Base-by-base conservation (phyloP, 2,329 filamentous ascomycete genomes). In the Apiospora saccharicola region DNA sequence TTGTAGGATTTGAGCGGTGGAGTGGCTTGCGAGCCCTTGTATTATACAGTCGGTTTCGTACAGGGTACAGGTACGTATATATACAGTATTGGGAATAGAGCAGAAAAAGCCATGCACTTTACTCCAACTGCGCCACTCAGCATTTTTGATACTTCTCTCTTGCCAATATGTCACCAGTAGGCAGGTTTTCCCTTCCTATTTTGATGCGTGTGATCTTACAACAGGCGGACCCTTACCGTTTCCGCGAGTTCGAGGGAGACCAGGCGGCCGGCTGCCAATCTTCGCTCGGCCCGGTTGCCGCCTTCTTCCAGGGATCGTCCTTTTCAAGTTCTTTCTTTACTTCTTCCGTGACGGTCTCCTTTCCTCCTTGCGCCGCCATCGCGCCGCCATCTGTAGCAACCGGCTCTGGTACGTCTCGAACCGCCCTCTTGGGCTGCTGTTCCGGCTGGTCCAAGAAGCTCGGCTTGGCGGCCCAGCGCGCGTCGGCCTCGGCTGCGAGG, bases 211-310 rank as follows among this genome's bases (percentile, higher is more conserved):
- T 71, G 41, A 2, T 64, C 57, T 64, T 64, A 64, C 57, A 64
- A 24, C 57, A 14, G n/a, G 0, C 67, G 64, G 71, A 22, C 34
- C 67, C n/a, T 80, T 78, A 83, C 73, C 80, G 77, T 76, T 82
- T 84, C 43, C 80, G 68, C 30, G 78, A 72, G n/a, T 84, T 75
- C 2, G 81, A 80, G 4, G 90, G 90, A 6, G 80, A 83, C 92
- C 92, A 94, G 3, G 89, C 83, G 68, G 88, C 79, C 0, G 92
- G 92, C 80, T 93, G 90, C 90, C 91, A 93, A n/a, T 82, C 85
- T 79, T 93, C 90, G 71, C 90, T 86, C 0, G 90, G 89, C 0
- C 85, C 83, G n/a, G 80, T 78, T 26, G 77, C 84, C 0, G 86
- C 84, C 74, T 84, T 86, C 43, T 87, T 87, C 90, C 91, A 93